Conservation (phyloP, 2,329 filamentous ascomycete species). For the Aspergillus aculeatus region DNA sequence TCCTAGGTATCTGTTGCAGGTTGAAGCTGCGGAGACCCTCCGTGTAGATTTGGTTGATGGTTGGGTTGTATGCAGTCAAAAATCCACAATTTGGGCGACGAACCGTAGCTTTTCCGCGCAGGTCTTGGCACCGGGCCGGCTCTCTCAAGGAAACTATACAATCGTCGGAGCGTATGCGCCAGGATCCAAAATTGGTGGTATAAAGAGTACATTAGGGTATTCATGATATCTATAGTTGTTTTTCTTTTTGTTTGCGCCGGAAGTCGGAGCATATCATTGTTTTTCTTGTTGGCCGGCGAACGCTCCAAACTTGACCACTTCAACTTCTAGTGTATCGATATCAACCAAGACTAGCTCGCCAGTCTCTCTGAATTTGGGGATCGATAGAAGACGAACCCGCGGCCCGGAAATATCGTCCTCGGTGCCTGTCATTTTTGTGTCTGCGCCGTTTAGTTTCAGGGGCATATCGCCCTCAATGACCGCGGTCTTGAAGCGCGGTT, state of each 20-base stretch:
- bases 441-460: slow-evolving; percentile 32
- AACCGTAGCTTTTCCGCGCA: slow-evolving; percentile 5
- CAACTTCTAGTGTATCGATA: slow-evolving; percentile 76
- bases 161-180: background rate
- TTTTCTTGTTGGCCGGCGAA: slow-evolving; percentile 38
- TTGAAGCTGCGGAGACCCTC: background rate
- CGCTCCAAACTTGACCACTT: slow-evolving; percentile 61
- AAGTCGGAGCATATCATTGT: slow-evolving; percentile 26
- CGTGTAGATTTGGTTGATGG: background rate
- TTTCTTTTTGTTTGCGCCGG: background rate
- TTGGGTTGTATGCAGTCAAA: background rate
- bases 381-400: slow-evolving; percentile 71
- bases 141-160: background rate
- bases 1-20: background rate
- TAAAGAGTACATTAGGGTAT: background rate
- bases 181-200: background rate
- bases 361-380: slow-evolving; percentile 78
- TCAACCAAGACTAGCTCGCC: slow-evolving; percentile 82
- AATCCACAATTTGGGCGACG: background rate
- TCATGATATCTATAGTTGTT: slow-evolving; percentile 7
- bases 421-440: slow-evolving; percentile 34
- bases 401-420: slow-evolving; percentile 59
- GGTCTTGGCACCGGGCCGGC: slow-evolving; percentile 22
- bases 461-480: slow-evolving; percentile 57
- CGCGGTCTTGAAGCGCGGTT: slow-evolving; percentile 72